Base-by-base conservation (phyloP, 2,329 filamentous ascomycete genomes). In the Scolecobasidium constrictum region DNA sequence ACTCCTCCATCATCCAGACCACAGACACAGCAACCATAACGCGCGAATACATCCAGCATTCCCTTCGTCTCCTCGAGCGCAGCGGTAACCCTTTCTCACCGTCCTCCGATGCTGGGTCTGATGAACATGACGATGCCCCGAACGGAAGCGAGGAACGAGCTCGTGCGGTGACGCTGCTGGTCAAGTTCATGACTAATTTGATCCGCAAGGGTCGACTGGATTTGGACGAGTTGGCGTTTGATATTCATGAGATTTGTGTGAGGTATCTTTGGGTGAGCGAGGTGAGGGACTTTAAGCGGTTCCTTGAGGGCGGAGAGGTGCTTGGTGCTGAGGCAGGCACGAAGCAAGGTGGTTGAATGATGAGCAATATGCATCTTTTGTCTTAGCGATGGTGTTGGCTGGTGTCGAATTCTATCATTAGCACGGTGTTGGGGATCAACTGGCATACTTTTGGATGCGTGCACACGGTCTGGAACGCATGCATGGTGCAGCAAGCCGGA, bases 241-340 rank as follows among this genome's bases (percentile, higher is more conserved):
- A 65, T 45, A 60, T 65, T 23, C 55, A 61, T 38, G 62, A 63
- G 50, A 59, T 65, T 46, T 60, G 58, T 28, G 54, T 59, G 34
- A 45, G 61, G 40, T 65, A 60, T 47, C 52, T 63, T 21, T 63
- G 60, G 56, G 56, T 64, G 13, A 56, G 49, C 44, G 62, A 65
- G 43, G 62, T 64, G 5, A 53, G 62, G 22, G 60, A 61, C 20
- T 63, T 65, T 47, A 56, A 53, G 15, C 15, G 26, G 19, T 50
- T 44, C 35, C 23, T 52, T 13, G 49, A 50, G 38, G 45, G 28
- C 4, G 18, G 13, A 9, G 18, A 19, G 7, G 13, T 11, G 34
- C 9, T 36, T 11, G 34, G 9, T 11, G 34, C 12, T 7, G 17
- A 17, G 9, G 34, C 9, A 9, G 26, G 26, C 26, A 31, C 26